These are phyloP conservation scores for Malus hybrid DNA, from an alignment of 331 rosid genomes.

Conservation along the genomic window DNA sequence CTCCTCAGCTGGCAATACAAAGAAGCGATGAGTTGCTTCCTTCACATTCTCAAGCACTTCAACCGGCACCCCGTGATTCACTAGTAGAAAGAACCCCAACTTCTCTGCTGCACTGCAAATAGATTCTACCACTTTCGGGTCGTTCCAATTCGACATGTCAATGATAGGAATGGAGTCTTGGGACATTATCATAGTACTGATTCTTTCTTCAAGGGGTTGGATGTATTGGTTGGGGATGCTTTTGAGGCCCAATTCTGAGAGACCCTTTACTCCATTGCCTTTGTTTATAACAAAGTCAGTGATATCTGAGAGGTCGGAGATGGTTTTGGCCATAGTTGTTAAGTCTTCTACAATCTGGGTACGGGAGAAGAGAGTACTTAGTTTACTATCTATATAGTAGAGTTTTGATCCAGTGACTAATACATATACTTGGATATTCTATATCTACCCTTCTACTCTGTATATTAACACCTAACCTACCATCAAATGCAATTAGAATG, in stretches of 20 bases:
- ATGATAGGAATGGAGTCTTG: conserved; percentile 45
- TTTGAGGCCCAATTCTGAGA: conserved; percentile 37
- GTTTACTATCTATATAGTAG: too few species aligned
- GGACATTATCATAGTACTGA: neutral
- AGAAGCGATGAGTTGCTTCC: conserved; percentile 48
- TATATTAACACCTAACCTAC: too few species aligned
- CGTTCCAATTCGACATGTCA: conserved; percentile 36
- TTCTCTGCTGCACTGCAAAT: conserved; percentile 51
- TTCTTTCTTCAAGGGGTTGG: conserved; percentile 39
- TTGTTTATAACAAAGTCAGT: conserved; percentile 27
- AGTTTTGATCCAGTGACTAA: too few species aligned
- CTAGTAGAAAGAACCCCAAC: conserved; percentile 52
- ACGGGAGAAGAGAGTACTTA: too few species aligned
- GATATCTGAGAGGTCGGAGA: conserved; percentile 7
- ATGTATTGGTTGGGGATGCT: conserved; percentile 37
- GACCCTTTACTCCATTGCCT: conserved; percentile 51
- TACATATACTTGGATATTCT: too few species aligned
- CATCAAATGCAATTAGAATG: too few species aligned
- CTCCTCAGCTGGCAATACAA: conserved; percentile 28
- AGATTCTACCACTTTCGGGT: conserved; percentile 16
- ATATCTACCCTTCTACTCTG: too few species aligned
- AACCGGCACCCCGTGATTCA: conserved; percentile 52
- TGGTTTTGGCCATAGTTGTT: conserved; percentile 7
- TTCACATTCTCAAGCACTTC: conserved; percentile 33
- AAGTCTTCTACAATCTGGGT: too few species aligned